Evolutionary conservation across 2,329 filamentous ascomycete genomes (phyloP).

Genomic region (Ramularia endophylla): DNA sequence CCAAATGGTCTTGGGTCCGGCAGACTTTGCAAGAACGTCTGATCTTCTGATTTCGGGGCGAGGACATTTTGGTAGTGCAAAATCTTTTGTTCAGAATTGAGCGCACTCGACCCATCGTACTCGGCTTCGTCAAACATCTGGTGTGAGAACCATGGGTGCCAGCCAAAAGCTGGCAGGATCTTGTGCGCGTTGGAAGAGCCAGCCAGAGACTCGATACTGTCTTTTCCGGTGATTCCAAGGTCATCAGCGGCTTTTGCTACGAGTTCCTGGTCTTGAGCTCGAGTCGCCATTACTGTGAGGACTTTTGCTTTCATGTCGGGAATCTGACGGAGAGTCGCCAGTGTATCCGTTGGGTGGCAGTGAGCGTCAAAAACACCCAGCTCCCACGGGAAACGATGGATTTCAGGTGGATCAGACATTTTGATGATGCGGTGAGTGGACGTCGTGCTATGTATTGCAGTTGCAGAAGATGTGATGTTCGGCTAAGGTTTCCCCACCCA

Average conservation of each 20-base stretch:
- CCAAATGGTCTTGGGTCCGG: slow-evolving; percentile 58
- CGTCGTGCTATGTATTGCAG: no score
- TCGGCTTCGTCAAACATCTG: slow-evolving; percentile 60
- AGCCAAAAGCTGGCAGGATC: slow-evolving; percentile 70
- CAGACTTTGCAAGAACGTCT: slow-evolving; percentile 46
- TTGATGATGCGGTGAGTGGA: background rate
- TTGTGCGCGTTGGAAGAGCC: slow-evolving; percentile 31
- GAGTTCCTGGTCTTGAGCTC: slow-evolving; percentile 67
- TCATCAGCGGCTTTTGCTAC: slow-evolving; percentile 56
- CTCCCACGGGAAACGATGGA: slow-evolving; percentile 57
- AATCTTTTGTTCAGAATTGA: slow-evolving; percentile 42
- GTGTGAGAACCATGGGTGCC: slow-evolving; percentile 83
- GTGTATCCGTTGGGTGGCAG: slow-evolving; percentile 77
- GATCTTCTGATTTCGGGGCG: slow-evolving; percentile 48
- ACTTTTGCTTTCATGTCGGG: slow-evolving; percentile 59
- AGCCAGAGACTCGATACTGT: slow-evolving; percentile 8
- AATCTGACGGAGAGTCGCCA: slow-evolving; percentile 55
- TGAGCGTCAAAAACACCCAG: slow-evolving; percentile 70
- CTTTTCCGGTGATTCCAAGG: slow-evolving; percentile 42
- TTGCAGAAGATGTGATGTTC: no score
- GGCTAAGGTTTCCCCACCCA: no score
- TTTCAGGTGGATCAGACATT: slow-evolving; percentile 15
- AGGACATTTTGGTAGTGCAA: slow-evolving; percentile 64
- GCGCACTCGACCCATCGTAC: slow-evolving; percentile 25
- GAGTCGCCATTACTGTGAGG: slow-evolving; percentile 72